Percentiles rank a stretch among this genome's conserved stretches.
These are phyloP conservation scores for Tuber microsphaerosporum DNA, from an alignment of 495 filamentous ascomycete species.

Conservation along the genomic window DNA sequence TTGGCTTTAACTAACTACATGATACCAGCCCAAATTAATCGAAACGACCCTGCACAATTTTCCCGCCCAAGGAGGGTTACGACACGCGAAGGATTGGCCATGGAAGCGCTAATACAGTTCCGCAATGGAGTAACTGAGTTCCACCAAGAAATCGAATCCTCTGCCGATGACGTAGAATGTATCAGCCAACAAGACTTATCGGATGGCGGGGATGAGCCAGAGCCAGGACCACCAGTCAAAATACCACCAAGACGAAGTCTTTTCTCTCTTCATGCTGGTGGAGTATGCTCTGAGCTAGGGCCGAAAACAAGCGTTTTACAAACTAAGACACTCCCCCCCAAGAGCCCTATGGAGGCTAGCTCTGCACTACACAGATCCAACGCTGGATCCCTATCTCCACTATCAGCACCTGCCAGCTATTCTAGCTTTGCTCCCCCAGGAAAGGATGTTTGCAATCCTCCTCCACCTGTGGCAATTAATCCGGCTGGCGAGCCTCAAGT, in stretches of 20 bases:
- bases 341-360: neutral
- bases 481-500: neutral
- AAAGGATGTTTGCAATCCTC: neutral
- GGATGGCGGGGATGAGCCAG: neutral
- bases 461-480: neutral
- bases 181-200: neutral
- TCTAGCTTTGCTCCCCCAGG: neutral
- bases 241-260: neutral
- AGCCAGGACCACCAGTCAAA: neutral
- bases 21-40: slow-evolving; percentile 19
- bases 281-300: neutral
- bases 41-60: slow-evolving; percentile 24
- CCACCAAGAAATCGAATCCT: neutral
- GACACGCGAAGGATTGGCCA: slow-evolving; percentile 28
- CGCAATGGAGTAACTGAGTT: neutral
- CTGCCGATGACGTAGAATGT: neutral
- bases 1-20: slow-evolving; percentile 4
- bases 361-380: neutral
- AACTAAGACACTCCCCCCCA: neutral
- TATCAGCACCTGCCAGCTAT: neutral
- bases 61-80: slow-evolving; percentile 27
- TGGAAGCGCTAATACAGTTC: slow-evolving; percentile 10
- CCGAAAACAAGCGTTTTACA: neutral
- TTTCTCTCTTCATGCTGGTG: neutral
- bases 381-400: neutral